Base-by-base conservation (phyloP, 495 filamentous ascomycete species). In the Hypoxylon crocopeplum region DNA sequence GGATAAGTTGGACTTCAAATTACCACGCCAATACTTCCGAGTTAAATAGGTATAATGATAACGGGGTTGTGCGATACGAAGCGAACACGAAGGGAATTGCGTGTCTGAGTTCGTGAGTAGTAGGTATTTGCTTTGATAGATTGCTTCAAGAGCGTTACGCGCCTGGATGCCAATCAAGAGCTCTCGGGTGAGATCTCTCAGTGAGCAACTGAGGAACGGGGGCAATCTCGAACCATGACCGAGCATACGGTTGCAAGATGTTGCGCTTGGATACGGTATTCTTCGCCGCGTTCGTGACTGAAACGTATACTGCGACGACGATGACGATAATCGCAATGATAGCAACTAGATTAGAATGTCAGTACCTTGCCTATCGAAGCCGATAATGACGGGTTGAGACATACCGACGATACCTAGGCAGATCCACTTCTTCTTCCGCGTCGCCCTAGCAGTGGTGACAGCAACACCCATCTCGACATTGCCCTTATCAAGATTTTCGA, bases 351-450 rank as follows among this genome's bases (percentile, higher is more conserved):
- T 45, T 15, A 20, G 24, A 13, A 25, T 12, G 56, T 74, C 59
- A 74, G 66, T 46, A 45, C 10, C 17, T 25, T 11, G 8, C n/a
- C 19, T 16, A 13, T n/a, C 25, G 30, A 44, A 30, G 5, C 1
- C 19, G 32, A 52, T 30, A 5, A 7, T 29, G 25, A 39, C 4
- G 2, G 15, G 56, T 56, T 38, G 48, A 51, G 39, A 90, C 88
- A 76, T 85, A 93, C 90, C 77, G 59, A 82, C 69, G 61, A 98
- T 89, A 64, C 88, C 83, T 69, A 97, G 73, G 75, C 92, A 96
- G 68, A 90, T 93, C 94, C 94, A 98, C 89, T 98, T 98, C 92
- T 96, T 97, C 77, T 86, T 89, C 58, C 90, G 84, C 29, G 88
- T 86, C 45, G 82, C 82, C 64, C 86, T 76, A n/a, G 95, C 93